Base-by-base conservation (phyloP, 371 early-diverging fungal genomes). In the Mucor irregularis region DNA sequence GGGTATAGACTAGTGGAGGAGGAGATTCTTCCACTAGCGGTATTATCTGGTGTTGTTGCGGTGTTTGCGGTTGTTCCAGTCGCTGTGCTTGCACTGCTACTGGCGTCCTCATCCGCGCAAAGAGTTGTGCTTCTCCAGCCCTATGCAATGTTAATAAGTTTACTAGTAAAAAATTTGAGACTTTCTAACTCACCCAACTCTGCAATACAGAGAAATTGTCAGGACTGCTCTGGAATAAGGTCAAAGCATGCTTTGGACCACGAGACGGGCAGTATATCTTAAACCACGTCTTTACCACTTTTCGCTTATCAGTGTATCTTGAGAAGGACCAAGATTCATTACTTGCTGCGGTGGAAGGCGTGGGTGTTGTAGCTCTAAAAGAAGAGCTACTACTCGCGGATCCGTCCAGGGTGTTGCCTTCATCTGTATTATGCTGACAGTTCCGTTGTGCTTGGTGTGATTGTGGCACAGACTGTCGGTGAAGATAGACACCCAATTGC, bases 121-220 rank as follows among this genome's bases (percentile, higher is more conserved):
- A 81, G 59, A 8, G 75, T 77, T 1, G 78, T 76, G 53, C 80
- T 79, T 66, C 76, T 60, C 82, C 82, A 81, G 5, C 82, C 82
- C 82, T 81, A 49, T 7, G 29, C 14, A 25, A 17, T 16, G 5
- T 8, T 19, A 46, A 50, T 17, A n/a, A 56, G 7, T 3, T 44
- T 11, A 33, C 14, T 26, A 50, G 2, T 28, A 19, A 34, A 48
- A 11, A 45, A 24, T 26, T 40, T 44, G 17, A 6, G 1, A 24
- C 29, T 49, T 17, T n/a, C n/a, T 24, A 17, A 42, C 61, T 59
- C 76, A 82, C 84, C 84, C 84, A 82, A 34, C 80, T 80, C 25
- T 81, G 82, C 21, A 68, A 35, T 0, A 76, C 50, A 7, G 68
- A 50, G 53, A 84, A 84, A 19, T 81, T 70, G 49, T 84, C 82